Evolutionary conservation across 2,329 filamentous ascomycete species (phyloP).

Genomic region (Colletotrichum sublineola): DNA sequence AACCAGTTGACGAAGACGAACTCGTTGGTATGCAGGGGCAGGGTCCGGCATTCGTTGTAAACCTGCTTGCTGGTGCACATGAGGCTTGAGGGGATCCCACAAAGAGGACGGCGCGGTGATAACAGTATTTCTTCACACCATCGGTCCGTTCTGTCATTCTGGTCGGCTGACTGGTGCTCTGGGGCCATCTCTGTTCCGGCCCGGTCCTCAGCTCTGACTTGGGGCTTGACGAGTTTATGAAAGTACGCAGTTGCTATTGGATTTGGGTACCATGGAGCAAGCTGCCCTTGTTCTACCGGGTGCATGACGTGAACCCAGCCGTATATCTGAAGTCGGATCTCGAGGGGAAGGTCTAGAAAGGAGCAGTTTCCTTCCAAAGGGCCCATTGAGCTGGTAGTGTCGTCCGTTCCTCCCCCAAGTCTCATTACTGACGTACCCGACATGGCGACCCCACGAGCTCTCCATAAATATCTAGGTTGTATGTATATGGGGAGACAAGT

Average conservation of each 20-base stretch:
- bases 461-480: background rate
- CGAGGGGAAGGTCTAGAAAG: constrained; percentile 57
- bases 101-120: constrained; percentile 53
- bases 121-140: constrained; percentile 42
- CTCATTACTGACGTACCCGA: background rate
- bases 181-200: constrained; percentile 10
- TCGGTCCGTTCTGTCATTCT: background rate
- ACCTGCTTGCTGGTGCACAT: constrained; percentile 56
- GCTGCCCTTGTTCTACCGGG: constrained; percentile 54
- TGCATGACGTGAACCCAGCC: constrained; percentile 55
- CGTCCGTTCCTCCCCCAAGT: background rate
- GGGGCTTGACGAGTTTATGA: constrained; percentile 44
- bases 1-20: constrained; percentile 63
- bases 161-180: background rate
- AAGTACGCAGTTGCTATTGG: constrained; percentile 51
- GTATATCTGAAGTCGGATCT: constrained; percentile 63
- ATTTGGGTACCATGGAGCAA: constrained; percentile 57
- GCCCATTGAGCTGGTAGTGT: background rate
- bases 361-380: constrained; percentile 21
- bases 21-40: constrained; percentile 60
- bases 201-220: constrained; percentile 8
- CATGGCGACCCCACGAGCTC: background rate
- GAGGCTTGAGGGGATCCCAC: constrained; percentile 57
- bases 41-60: constrained; percentile 56
- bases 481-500: constrained; percentile 1